Conservation (phyloP, 345 rosid genomes). For the Hibiscus tridactylites region DNA sequence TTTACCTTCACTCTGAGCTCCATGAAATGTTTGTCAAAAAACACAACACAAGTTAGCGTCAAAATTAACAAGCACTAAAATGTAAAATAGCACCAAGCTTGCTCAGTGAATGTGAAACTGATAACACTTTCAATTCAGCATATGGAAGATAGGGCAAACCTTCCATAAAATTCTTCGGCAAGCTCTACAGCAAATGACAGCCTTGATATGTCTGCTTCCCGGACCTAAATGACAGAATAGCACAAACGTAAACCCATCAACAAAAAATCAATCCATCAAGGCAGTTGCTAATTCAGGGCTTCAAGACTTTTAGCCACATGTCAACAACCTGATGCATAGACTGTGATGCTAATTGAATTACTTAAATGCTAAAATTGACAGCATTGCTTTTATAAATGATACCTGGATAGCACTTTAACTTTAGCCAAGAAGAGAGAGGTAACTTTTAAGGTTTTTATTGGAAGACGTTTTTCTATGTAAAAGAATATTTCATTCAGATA, state of each 20-base stretch:
- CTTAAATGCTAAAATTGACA: constrained; percentile 2
- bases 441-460: background rate
- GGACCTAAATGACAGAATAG: constrained; percentile 44
- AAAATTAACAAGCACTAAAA: background rate
- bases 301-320: background rate
- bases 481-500: background rate
- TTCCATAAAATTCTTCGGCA: constrained; percentile 99
- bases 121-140: constrained; percentile 9
- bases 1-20: constrained; percentile 92
- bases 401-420: background rate
- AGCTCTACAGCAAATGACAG: constrained; percentile 98
- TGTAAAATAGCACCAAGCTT: background rate
- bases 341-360: background rate
- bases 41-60: constrained; percentile 36
- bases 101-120: constrained; percentile 1
- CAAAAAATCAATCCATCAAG: constrained; percentile 7
- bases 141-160: constrained; percentile 35
- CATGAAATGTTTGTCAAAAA: constrained; percentile 26
- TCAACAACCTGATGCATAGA: background rate
- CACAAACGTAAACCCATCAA: constrained; percentile 9
- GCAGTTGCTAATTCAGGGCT: constrained; percentile 1
- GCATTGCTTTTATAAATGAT: background rate
- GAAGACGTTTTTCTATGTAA: background rate
- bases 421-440: background rate
- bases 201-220: constrained; percentile 98